Evolutionary conservation across 352 stramenopile genomes (phyloP).

Genomic region (Sclerospora graminicola): DNA sequence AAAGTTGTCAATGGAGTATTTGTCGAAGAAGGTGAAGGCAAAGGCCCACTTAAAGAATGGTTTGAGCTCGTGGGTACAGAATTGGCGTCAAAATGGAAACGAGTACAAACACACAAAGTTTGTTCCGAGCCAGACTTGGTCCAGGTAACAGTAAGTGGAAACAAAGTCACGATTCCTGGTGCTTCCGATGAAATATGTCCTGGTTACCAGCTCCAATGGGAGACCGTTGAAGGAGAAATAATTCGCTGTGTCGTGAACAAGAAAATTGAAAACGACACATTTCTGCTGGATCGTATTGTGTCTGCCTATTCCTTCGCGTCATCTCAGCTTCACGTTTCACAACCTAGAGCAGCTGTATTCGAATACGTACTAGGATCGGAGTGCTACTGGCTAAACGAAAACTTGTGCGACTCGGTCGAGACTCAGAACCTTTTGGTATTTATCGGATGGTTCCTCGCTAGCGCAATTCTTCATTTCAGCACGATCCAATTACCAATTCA

Average conservation of each 20-base stretch:
- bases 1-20: constrained; percentile 42
- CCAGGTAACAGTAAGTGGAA: constrained; percentile 32
- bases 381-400: constrained; percentile 50
- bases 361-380: constrained; percentile 54
- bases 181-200: constrained; percentile 10
- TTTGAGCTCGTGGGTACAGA: constrained; percentile 32
- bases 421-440: constrained; percentile 34
- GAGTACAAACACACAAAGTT: constrained; percentile 8
- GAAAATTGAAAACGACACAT: constrained; percentile 23
- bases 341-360: constrained; percentile 31
- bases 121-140: constrained; percentile 2
- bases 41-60: constrained; percentile 69
- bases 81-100: constrained; percentile 37
- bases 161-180: constrained; percentile 31
- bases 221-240: constrained; percentile 11
- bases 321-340: constrained; percentile 29
- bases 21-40: constrained; percentile 72
- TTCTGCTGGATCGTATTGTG: constrained; percentile 41
- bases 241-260: constrained; percentile 43
- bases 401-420: constrained; percentile 19
- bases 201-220: constrained; percentile 31
- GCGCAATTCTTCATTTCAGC: constrained; percentile 34
- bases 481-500: constrained; percentile 32
- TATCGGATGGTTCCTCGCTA: constrained; percentile 53
- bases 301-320: constrained; percentile 24